Evolutionary conservation across 2,329 filamentous ascomycete species (phyloP).

Genomic region (Sphaerulina populicola): DNA sequence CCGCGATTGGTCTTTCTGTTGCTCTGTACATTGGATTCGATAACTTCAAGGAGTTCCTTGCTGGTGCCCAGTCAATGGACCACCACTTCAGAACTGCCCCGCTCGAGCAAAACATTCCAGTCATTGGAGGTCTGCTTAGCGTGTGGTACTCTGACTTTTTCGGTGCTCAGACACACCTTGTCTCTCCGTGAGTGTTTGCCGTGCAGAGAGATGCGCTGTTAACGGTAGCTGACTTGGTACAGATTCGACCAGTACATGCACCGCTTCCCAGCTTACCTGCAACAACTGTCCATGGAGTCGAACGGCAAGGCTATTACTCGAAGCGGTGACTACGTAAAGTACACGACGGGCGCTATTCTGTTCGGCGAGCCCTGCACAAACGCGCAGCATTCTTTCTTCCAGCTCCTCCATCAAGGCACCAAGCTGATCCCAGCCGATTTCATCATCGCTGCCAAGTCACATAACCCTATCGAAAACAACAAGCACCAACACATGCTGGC

Average conservation of each 20-base stretch:
- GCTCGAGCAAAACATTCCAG: constrained; percentile 88
- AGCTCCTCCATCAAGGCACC: constrained; percentile 96
- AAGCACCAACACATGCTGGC: constrained; percentile 95
- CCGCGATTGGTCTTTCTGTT: constrained; percentile 91
- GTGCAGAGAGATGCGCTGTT: background rate
- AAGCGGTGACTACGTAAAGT: constrained; percentile 80
- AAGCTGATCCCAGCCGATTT: constrained; percentile 98
- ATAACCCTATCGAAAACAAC: constrained; percentile 89
- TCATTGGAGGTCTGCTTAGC: constrained; percentile 82
- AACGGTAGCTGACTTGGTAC: constrained; percentile 19
- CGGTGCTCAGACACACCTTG: constrained; percentile 92
- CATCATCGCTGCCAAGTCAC: constrained; percentile 89
- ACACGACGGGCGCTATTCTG: constrained; percentile 90
- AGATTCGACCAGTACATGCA: constrained; percentile 98
- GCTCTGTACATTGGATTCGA: constrained; percentile 92
- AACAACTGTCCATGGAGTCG: constrained; percentile 99
- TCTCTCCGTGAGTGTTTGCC: constrained; percentile 67
- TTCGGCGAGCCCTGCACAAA: constrained; percentile 99
- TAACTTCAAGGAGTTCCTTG: constrained; percentile 94
- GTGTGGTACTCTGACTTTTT: constrained; percentile 99
- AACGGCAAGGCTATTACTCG: constrained; percentile 97
- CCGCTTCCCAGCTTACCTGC: constrained; percentile 96
- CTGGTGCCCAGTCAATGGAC: constrained; percentile 94
- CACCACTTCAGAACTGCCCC: constrained; percentile 92
- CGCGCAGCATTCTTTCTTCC: constrained; percentile 99